Evolutionary conservation across 2,329 filamentous ascomycete genomes (phyloP).

Genomic region (Colletotrichum orchidophilum): DNA sequence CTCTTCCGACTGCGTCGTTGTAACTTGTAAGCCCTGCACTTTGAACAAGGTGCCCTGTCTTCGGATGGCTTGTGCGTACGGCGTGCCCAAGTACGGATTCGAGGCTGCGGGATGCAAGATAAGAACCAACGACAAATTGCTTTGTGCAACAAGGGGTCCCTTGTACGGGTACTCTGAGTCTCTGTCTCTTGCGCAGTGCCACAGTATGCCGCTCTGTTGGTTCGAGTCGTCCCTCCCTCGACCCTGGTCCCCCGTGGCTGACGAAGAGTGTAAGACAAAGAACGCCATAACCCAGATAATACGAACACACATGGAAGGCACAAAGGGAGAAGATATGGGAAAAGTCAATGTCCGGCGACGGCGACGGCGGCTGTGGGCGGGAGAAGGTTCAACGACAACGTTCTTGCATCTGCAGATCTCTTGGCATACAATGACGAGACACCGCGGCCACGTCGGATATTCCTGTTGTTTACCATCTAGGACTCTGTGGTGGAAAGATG

Average conservation of each 20-base stretch:
- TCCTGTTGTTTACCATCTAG: background rate
- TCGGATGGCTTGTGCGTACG: background rate
- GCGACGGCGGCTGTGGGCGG: background rate
- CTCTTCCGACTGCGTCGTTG: background rate
- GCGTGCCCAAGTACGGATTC: background rate
- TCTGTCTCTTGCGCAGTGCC: background rate
- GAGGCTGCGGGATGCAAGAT: background rate
- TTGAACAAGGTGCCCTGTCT: background rate
- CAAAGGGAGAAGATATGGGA: background rate
- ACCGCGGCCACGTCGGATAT: too few relatives aligned
- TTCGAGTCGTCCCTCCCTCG: background rate
- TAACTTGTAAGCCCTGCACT: background rate
- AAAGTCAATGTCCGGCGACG: background rate
- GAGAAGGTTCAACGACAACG: background rate
- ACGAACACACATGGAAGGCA: background rate
- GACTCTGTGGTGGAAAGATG: background rate
- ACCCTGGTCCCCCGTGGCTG: background rate
- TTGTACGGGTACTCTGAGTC: background rate
- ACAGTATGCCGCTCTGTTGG: background rate
- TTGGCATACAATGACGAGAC: background rate
- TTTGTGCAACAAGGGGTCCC: conserved; percentile 1
- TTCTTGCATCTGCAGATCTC: background rate
- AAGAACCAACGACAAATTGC: conserved; percentile 2
- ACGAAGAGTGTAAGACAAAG: background rate
- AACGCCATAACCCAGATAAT: background rate